Conservation (phyloP, 768 basidiomycete genomes). For the Agaricus sinodeliciosus region DNA sequence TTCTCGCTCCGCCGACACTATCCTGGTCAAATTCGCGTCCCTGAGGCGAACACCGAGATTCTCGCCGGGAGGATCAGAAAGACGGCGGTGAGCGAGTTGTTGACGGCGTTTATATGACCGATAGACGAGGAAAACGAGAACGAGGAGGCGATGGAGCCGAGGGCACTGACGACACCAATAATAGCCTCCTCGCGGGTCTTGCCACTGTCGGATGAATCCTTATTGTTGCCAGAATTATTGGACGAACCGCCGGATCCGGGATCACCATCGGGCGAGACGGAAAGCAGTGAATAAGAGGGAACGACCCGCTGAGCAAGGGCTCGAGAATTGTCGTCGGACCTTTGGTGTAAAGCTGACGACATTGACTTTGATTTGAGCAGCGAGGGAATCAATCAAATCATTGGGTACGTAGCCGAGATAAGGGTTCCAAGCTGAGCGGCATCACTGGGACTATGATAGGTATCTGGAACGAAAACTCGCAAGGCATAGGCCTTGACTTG, state of each 20-base stretch:
- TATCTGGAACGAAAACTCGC: slow-evolving; percentile 58
- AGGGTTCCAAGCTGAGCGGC: slow-evolving; percentile 51
- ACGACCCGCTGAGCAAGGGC: slow-evolving; percentile 65
- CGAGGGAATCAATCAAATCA: slow-evolving; percentile 49
- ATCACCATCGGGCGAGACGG: slow-evolving; percentile 29
- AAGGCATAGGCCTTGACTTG: slow-evolving; percentile 47
- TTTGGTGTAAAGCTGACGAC: slow-evolving; percentile 55
- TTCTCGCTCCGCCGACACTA: slow-evolving; percentile 62
- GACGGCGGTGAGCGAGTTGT: slow-evolving; percentile 63
- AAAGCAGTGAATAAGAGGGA: slow-evolving; percentile 53
- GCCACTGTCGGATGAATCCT: slow-evolving; percentile 18
- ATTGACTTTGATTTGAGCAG: slow-evolving; percentile 55
- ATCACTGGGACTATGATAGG: slow-evolving; percentile 46
- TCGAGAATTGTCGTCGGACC: slow-evolving; percentile 36
- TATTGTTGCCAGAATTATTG: slow-evolving; percentile 3
- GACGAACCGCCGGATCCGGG: slow-evolving; percentile 14
- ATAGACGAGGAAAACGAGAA: slow-evolving; percentile 66
- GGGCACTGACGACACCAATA: slow-evolving; percentile 81
- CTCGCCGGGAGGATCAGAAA: slow-evolving; percentile 49
- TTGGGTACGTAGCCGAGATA: slow-evolving; percentile 67
- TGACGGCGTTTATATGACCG: slow-evolving; percentile 61
- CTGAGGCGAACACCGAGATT: slow-evolving; percentile 40
- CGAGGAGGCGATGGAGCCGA: slow-evolving; percentile 75
- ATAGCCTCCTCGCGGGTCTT: slow-evolving; percentile 75
- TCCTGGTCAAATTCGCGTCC: slow-evolving; percentile 78